Conservation (phyloP, 1,284 basidiomycete genomes). For the Cutaneotrichosporon arboriforme region DNA sequence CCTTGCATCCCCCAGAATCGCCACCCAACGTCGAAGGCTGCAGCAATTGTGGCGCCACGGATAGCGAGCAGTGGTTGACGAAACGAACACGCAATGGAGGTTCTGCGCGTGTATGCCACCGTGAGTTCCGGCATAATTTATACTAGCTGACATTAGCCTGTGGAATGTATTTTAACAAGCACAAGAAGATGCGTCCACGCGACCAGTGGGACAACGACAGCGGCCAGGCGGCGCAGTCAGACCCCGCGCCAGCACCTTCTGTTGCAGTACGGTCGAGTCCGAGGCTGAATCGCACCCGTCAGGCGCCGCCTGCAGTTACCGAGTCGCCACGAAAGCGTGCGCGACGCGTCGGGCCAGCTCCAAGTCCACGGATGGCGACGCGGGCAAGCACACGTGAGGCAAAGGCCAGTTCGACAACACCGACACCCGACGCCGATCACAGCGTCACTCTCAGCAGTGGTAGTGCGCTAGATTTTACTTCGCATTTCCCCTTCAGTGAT, state of each 20-base stretch:
- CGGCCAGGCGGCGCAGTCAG: background rate
- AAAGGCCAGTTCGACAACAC: conserved; percentile 1
- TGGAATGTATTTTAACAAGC: conserved; percentile 43
- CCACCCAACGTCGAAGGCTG: conserved; percentile 14
- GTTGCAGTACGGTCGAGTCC: conserved; percentile 5
- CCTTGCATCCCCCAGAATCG: too few species aligned
- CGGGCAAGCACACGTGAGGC: conserved; percentile 15
- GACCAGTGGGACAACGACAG: conserved; percentile 29
- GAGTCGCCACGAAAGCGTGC: conserved; percentile 29
- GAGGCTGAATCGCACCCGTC: conserved; percentile 7
- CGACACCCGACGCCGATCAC: conserved; percentile 7
- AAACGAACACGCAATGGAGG: conserved; percentile 31
- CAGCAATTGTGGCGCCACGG: conserved; percentile 40
- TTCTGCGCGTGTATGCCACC: conserved; percentile 41
- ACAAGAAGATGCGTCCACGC: conserved; percentile 42
- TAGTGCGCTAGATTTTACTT: conserved; percentile 4
- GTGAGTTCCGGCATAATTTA: conserved; percentile 20
- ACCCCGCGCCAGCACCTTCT: background rate
- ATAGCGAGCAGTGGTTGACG: conserved; percentile 36
- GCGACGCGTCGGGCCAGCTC: conserved; percentile 18
- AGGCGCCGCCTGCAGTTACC: background rate
- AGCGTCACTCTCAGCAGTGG: background rate
- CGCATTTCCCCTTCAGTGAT: conserved; percentile 12
- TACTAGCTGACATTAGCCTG: conserved; percentile 27
- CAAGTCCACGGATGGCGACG: conserved; percentile 30